These are phyloP conservation scores for Lumnitzera littorea DNA, from an alignment of 345 rosid genomes.

Conservation along the genomic window DNA sequence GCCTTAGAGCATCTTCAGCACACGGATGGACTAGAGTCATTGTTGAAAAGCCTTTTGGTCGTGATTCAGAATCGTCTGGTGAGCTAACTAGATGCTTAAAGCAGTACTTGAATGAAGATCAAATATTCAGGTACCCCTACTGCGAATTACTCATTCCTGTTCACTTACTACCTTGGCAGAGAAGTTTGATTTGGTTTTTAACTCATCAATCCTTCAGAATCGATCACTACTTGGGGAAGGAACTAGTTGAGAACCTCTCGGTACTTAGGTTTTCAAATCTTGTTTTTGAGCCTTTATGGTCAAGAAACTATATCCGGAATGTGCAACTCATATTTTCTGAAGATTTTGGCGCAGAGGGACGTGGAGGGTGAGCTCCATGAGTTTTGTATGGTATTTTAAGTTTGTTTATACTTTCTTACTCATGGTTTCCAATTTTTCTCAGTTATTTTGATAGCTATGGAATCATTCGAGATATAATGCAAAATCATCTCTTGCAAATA, in stretches of 20 bases:
- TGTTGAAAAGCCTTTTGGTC: slow-evolving; percentile 92
- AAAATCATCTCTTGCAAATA: slow-evolving; percentile 91
- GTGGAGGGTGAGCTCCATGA: slow-evolving; percentile 61
- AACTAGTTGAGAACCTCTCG: slow-evolving; percentile 87
- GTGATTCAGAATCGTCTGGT: slow-evolving; percentile 69
- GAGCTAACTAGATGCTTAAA: slow-evolving; percentile 74
- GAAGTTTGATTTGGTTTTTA: slow-evolving; percentile 1
- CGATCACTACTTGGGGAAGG: slow-evolving; percentile 90
- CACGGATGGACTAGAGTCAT: slow-evolving; percentile 91
- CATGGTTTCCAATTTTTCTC: slow-evolving; percentile 1
- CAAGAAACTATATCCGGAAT: slow-evolving; percentile 72
- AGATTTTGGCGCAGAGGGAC: slow-evolving; percentile 95
- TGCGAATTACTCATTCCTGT: not conserved
- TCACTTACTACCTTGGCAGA: not conserved
- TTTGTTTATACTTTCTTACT: slow-evolving; percentile 1
- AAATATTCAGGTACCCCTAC: slow-evolving; percentile 67
- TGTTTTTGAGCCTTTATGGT: slow-evolving; percentile 89
- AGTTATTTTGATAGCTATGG: slow-evolving; percentile 89
- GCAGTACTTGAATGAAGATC: slow-evolving; percentile 73
- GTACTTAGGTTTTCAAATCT: slow-evolving; percentile 97
- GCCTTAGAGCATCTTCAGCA: slow-evolving; percentile 60
- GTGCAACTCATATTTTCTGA: slow-evolving; percentile 90
- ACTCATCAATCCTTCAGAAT: slow-evolving; percentile 39
- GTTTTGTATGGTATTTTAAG: not conserved
- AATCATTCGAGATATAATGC: slow-evolving; percentile 90